phyloP scores from a whole-genome alignment of 768 basidiomycete species.

The Boletus patriciae region DNA sequence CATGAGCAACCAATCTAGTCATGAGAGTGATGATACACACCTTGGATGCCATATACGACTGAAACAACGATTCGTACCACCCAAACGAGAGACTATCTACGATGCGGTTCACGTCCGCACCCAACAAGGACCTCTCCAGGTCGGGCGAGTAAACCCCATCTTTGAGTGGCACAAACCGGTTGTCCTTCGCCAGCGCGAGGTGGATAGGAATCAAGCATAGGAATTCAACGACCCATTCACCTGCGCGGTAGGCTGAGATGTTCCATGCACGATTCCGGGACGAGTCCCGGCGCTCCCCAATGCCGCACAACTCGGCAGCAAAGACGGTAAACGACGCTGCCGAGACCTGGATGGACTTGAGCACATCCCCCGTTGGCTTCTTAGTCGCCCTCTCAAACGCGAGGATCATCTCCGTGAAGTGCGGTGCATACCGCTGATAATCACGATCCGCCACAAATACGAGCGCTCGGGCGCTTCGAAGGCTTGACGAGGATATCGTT shows the following conservation, averaged over 20 bases:
- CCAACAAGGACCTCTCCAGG: conserved; percentile 53
- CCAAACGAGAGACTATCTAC: conserved; percentile 57
- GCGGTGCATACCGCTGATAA: conserved; percentile 36
- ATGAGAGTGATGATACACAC: conserved; percentile 23
- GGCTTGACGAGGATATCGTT: conserved; percentile 38
- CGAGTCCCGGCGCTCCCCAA: not conserved
- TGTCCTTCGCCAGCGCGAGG: conserved; percentile 57
- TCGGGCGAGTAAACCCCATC: conserved; percentile 53
- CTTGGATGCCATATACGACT: conserved; percentile 60
- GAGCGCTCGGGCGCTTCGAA: conserved; percentile 36
- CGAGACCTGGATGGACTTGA: conserved; percentile 40
- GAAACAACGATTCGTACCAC: conserved; percentile 66
- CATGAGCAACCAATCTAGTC: not conserved
- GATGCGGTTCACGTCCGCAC: conserved; percentile 56
- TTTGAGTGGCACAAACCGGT: conserved; percentile 60
- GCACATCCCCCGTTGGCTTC: conserved; percentile 50
- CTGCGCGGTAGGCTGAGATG: conserved; percentile 43
- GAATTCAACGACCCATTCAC: conserved; percentile 64
- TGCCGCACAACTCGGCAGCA: conserved; percentile 9
- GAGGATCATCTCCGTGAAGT: conserved; percentile 47
- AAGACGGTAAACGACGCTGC: conserved; percentile 34
- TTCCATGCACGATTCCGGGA: conserved; percentile 20
- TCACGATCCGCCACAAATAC: conserved; percentile 46
- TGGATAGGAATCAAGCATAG: conserved; percentile 66
- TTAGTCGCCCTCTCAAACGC: conserved; percentile 49